Evolutionary conservation across 306 rosid genomes (phyloP), one percentile per base, ranked within the genome.

Genomic region (Hylodesmum podocarpum): DNA sequence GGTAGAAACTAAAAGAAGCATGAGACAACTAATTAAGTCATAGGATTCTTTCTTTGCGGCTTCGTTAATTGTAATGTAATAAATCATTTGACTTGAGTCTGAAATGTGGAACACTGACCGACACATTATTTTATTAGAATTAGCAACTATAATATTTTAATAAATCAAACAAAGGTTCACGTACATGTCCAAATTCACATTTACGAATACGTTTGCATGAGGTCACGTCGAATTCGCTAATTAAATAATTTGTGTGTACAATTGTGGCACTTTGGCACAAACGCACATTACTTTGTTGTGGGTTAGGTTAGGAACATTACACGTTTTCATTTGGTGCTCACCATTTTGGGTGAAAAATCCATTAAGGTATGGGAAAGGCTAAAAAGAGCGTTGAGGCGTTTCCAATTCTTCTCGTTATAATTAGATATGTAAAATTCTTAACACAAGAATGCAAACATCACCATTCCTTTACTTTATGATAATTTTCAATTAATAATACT

Each of bases 31-130:
- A 37, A 21, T 27, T 28, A 37, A 25, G 29, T 15, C 39, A 58
- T n/a, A 7, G 34, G 40, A 27, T 40, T 34, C 25, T 14, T 70
- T 39, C 57, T 50, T 16, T 71, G 57, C 19, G 61, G 43, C 28
- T 50, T 80, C 36, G 16, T 63, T 21, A 16, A 46, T 73, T 80
- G 80, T 55, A 37, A 36, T 58, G 72, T 4, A 54, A 12, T 65
- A 72, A 46, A 70, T 40, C 10, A 72, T 79, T 82, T 82, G 87
- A 79, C 84, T 81, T 71, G 77, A 36, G 53, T 29, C 41, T 16
- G 9, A 79, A 58, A 72, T 43, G 79, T 73, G 44, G 78, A 67
- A 25, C 18, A 73, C 61, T 46, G 64, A 29, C 72, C 77, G 75
- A 28, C 58, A 18, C 8, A 40, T 21, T 29, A 18, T 62, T 28